Evolutionary conservation across 495 filamentous ascomycete genomes (phyloP), one percentile per base, ranked within the genome.

Genomic region (Penicillium dipodomyicola): DNA sequence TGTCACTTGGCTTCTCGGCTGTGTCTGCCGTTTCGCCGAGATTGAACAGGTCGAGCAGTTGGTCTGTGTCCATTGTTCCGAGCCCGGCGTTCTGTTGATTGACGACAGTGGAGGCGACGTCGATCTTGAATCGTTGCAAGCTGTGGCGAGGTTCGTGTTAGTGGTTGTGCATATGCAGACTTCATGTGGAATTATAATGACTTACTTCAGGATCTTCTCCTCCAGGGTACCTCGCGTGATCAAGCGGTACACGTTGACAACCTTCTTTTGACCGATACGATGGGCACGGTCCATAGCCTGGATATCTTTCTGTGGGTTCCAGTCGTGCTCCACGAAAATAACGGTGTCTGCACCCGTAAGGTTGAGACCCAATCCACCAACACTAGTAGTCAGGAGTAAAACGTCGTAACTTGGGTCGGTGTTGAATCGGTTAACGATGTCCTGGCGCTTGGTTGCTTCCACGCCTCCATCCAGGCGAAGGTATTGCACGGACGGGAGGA

Each of bases 251-350:
- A 98, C 94, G 68, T 98, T 98, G 56, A 98, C 94, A 19, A 97
- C 93, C 79, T 97, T 97, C 86, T 97, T 97, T 78, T 98, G 94
- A 5, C 94, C 94, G 62, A 98, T 98, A 63, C 94, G 87, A 76
- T 98, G 94, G 10, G 95, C 94, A 46, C 94, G 91, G 67, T 98
- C 94, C 94, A 98, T 98, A 61, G 94, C 94, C 70, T 98, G 94
- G 62, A 98, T 82, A 74, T 98, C 94, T 72, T 96, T 96, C 68
- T 97, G 95, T 32, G 94, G 94, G 67, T 98, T 98, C 94, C 94
- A 98, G 72, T 98, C 94, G 71, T 98, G 94, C 74, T 98, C 94
- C 25, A 98, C 95, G 66, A 98, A 98, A 61, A 97, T 98, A 60
- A 98, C 94, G 0, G 94, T 98, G 74, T 98, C 94, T 9, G 94